These are phyloP conservation scores for Hysterium pulicare DNA, from an alignment of 2,329 filamentous ascomycete species.

Conservation along the genomic window DNA sequence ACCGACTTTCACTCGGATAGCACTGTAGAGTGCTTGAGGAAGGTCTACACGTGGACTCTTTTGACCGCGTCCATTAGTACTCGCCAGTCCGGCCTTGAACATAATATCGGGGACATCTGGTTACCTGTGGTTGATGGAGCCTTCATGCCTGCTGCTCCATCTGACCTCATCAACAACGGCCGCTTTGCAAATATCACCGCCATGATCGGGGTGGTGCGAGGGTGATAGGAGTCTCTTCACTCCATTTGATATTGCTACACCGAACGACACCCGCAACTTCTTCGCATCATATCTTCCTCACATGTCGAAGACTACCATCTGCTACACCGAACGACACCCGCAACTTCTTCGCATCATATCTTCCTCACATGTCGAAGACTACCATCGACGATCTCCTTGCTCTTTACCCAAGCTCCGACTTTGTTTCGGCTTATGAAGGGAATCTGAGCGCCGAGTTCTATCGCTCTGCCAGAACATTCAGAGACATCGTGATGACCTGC, in stretches of 20 bases:
- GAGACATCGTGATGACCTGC: conserved; percentile 53
- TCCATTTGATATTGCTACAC: conserved; percentile 32
- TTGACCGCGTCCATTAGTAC: conserved; percentile 34
- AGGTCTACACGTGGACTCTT: conserved; percentile 5
- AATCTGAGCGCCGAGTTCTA: conserved; percentile 49
- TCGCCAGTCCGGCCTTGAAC: conserved; percentile 25
- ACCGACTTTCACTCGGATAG: not conserved
- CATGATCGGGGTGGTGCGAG: conserved; percentile 40
- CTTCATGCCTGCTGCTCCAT: conserved; percentile 41
- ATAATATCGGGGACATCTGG: conserved; percentile 43
- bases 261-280: conserved; percentile 40
- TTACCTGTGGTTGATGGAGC: conserved; percentile 45
- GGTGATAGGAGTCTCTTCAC: conserved; percentile 41
- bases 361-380: conserved; percentile 32
- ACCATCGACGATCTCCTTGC: conserved; percentile 23
- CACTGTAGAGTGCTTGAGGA: not conserved
- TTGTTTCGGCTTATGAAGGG: conserved; percentile 35
- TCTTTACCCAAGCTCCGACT: conserved; percentile 42
- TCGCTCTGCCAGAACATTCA: conserved; percentile 48
- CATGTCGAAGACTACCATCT: no score
- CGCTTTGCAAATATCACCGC: conserved; percentile 10
- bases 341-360: conserved; percentile 41
- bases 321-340: conserved; percentile 41
- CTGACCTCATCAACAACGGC: conserved; percentile 5
- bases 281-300: conserved; percentile 40